Evolutionary conservation across 495 filamentous ascomycete genomes (phyloP), one percentile per base, ranked within the genome.

Genomic region (Hypoxylon trugodes): DNA sequence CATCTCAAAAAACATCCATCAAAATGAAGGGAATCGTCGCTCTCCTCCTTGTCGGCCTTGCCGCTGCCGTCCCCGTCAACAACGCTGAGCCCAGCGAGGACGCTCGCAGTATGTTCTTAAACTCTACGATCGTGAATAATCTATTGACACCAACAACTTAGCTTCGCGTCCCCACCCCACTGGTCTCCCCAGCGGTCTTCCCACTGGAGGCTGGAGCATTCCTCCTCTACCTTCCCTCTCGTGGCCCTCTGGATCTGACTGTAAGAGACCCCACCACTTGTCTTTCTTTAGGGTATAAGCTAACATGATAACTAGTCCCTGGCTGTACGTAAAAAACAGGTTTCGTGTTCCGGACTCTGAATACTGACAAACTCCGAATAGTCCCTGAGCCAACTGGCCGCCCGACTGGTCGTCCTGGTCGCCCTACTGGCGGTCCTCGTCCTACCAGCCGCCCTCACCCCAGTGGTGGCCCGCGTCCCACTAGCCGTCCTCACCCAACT

Each of bases 11-110:
- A n/a, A 32, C 12, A 9, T 21, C 25, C 35, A 37, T 22, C 50
- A 61, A 24, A 24, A 66, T 66, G 62, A 66, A 66, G 45, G 62
- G 62, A 60, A 56, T 66, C 38, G 38, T 60, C 32, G 37, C 56
- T 61, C 19, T 66, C 37, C 30, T 66, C 8, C 56, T 66, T 26
- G 43, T 66, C 45, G 62, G 62, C 50, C 56, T 66, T 1, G 62
- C 56, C 32, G 46, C 26, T 15, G 62, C 62, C n/a, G 56, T 30
- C 3, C 62, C 62, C 18, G 42, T 66, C 19, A 51, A 8, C 22
- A 22, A 47, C 26, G 19, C 28, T 5, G 40, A 49, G 25, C 46
- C 46, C 10, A 40, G 30, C 7, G 49, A 61, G 21, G 48, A 54
- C 6, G 42, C 15, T 13, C 1, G 18, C 21, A 38, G 49, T 47